Evolutionary conservation across 1,284 basidiomycete genomes (phyloP), one percentile per base, ranked within the genome.

Genomic region (Ganoderma multipileum): DNA sequence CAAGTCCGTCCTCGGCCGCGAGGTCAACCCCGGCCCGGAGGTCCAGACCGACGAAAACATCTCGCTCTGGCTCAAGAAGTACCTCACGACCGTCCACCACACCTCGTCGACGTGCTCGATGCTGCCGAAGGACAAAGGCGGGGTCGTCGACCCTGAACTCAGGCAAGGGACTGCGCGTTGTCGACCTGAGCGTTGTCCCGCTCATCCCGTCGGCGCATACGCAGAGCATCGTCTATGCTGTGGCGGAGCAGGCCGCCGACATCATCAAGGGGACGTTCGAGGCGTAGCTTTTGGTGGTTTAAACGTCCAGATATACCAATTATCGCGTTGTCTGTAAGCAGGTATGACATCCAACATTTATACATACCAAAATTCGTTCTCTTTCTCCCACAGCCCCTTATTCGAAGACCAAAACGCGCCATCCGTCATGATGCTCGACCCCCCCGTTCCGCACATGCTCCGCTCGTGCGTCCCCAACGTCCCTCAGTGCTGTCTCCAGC

Each of bases 81-180:
- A 67, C 62, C 38, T 64, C 26, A 60, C 62, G 44, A 64, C 58
- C 36, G 61, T 60, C 38, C 64, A 71, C 69, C 47, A 63, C 67
- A 54, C 74, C 70, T 11, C 73, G 69, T 30, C 83, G 80, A 63
- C 66, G 62, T 67, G 66, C 66, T 79, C 84, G 0, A 67, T 67
- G 61, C 65, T 55, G 20, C 65, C 65, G 28, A 60, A 39, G 30
- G 65, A 60, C 39, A 52, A 33, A 23, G 65, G 65, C 38, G 89
- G 89, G 69, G 89, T 91, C 41, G 89, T 91, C 36, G 86, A 87
- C 76, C 78, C 86, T n/a, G 81, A 84, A 61, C 78, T 91, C 44
- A 79, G 80, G 68, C 83, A 66, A 79, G 65, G 87, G 86, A 76
- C 83, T 86, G 69, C 83, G 83, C 47, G 84, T 86, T 7, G 83